Base-by-base conservation (phyloP, 257 asterid genomes). In the Nicotiana paniculata region DNA sequence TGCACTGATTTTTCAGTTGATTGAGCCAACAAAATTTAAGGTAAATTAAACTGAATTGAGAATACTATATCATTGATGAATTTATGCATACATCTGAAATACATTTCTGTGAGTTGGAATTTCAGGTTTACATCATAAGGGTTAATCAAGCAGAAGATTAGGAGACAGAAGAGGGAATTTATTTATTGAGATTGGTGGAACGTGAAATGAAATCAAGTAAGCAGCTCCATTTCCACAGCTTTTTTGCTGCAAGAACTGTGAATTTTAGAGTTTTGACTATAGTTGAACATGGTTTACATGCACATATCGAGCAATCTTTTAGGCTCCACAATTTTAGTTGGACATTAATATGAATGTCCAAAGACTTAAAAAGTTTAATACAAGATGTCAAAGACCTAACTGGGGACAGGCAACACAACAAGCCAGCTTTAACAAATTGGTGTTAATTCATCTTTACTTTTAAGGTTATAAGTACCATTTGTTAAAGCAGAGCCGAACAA, bases 1-100 rank as follows among this genome's bases (percentile, higher is more conserved):
- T 79, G 89, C 93, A 0, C 83, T 90, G n/a, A 89, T 93, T 76
- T 93, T 93, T 81, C 95, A 90, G 55, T 82, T 91, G 82, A 84
- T 39, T 13, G 83, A 84, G 48, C 90, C 84, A 1, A 89, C 89
- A 10, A 87, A 81, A 43, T 91, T 90, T 88, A 91, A 90, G 93
- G 96, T 90, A 81, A 66, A 37, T 24, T 13, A 4, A 30, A 39
- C 30, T 37, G 12, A 79, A 30, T 1, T 63, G 70, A 65, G 70
- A 9, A 43, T 63, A 2, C 28, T 46, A 24, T 16, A 43, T 17
- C 39, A 12, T 43, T 33, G 43, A 35, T 54, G 8, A 33, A 51
- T 69, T 57, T 35, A 32, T 57, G 39, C 33, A 8, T 79, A 39
- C 54, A 21, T 28, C 54, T 79, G 33, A 11, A 2, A 59, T 17